Evolutionary conservation across 2,329 filamentous ascomycete species (phyloP), one percentile per base, ranked within the genome.

Genomic region (Cadophora sp.): DNA sequence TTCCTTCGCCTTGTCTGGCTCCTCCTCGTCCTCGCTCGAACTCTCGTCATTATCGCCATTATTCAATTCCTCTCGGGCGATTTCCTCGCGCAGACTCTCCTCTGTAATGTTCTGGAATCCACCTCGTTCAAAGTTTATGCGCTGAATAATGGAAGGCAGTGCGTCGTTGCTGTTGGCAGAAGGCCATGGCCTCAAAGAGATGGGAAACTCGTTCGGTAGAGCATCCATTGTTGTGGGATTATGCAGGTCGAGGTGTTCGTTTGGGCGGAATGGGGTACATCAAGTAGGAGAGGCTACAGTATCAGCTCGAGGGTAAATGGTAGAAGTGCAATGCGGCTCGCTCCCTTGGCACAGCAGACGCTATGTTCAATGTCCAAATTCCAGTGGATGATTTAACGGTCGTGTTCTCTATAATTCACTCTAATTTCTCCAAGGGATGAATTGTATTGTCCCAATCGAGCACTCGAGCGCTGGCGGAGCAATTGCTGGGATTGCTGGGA

Each of bases 21-120:
- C 79, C 9, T 83, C 80, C 4, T 84, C 80, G 4, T 84, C 82
- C 43, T 84, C 84, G 31, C 81, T 84, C 56, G 84, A 83, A 1
- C 80, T 79, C 75, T 81, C 81, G 37, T 82, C 81, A 19, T 81
- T 79, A 61, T 84, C 84, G 22, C 78, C 73, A 12, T 75, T 78
- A 48, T 81, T 80, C 22, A 78, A 71, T 27, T 76, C 80, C 59
- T 82, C 80, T 34, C 83, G 79, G 29, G 81, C 79, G 62, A 96
- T 89, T 75, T 96, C 90, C 43, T 90, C 86, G 61, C 85, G 86
- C 46, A 98, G 82, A 53, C 88, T 86, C 62, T 89, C 85, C 79
- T 97, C 92, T 61, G 89, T 92, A 71, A 98, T 84, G 73, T 90
- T 85, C 68, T 93, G 90, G 77, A 98, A 97, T 27, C 93, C 92